Evolutionary conservation across 441 rosid species (phyloP), one percentile per base, ranked within the genome.

Genomic region (Metrosideros polymorpha): DNA sequence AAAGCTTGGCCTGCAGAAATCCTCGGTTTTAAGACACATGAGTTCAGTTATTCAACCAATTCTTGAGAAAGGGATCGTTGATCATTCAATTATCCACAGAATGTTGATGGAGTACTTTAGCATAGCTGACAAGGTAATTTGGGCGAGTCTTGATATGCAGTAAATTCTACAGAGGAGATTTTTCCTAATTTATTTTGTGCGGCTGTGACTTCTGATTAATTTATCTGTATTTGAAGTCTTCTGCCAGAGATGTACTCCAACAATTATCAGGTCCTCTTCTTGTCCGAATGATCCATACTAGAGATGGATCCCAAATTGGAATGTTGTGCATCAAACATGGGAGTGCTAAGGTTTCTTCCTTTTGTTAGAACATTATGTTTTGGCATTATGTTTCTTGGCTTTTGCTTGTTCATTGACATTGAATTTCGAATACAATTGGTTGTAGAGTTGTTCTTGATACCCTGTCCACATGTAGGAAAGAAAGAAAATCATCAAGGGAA

Each of bases 231-330:
- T 39, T 87, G 63, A 86, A 98, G 99, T 82, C 95, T 75, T 93
- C 99, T 90, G 99, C 98, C 82, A 92, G 93, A 91, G 95, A 92
- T 89, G 87, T 93, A 86, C 88, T 98, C 89, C 94, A 96, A 89
- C 98, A 95, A 85, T 86, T 98, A 85, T 91, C 95, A 2, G 94
- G 99, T 57, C 91, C 96, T 6, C 99, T 94, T 83, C 96, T 98
- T 90, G 90, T 93, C 85, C 97, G 99, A 90, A 95, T 98, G 95
- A 91, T 95, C 91, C 99, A 98, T 91, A 96, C 99, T n/a, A 95
- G 92, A 88, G 98, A 96, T 87, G 99, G 99, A 86, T 93, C 97
- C 84, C 93, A 93, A 93, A 89, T 96, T 89, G 99, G 97, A 63
- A 91, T 94, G 86, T 93, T 96, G 55, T 94, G 97, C 86, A 87